phyloP scores from a whole-genome alignment of 805 yeast genomes.

The Spathaspora gorwiae region DNA sequence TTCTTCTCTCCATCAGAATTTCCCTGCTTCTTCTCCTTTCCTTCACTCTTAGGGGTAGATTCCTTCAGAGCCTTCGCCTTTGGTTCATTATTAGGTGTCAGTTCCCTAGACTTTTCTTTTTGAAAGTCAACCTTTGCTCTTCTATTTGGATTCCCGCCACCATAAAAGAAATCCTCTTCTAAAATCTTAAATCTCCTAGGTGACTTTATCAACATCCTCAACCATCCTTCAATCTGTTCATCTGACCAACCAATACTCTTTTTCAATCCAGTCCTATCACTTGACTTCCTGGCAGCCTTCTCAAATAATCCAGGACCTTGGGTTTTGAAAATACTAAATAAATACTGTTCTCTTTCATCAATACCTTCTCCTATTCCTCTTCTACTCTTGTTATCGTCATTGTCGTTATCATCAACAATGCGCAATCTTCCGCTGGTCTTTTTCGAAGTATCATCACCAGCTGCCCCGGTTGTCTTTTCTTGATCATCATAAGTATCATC shows the following conservation, averaged over 20 bases:
- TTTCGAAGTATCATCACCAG: constrained; percentile 8
- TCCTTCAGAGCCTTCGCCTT: background rate
- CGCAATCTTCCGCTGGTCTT: constrained; percentile 3
- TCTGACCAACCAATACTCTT: constrained; percentile 66
- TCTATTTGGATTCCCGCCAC: constrained; percentile 16
- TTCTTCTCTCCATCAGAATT: background rate
- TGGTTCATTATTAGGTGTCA: constrained; percentile 3
- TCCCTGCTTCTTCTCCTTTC: background rate
- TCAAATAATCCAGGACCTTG: constrained; percentile 41
- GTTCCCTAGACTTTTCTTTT: too few species aligned
- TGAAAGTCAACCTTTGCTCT: background rate
- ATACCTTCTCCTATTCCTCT: constrained; percentile 16
- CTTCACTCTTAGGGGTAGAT: background rate
- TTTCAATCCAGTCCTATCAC: constrained; percentile 48
- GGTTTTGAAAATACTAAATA: constrained; percentile 53
- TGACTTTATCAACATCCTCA: constrained; percentile 61
- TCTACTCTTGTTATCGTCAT: constrained; percentile 3
- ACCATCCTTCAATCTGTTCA: constrained; percentile 95
- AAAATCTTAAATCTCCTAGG: constrained; percentile 58
- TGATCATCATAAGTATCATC: constrained; percentile 69
- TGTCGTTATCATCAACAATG: constrained; percentile 10
- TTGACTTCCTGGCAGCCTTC: constrained; percentile 46
- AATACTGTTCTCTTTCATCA: constrained; percentile 46
- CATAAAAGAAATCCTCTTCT: constrained; percentile 54
- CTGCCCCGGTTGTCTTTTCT: constrained; percentile 35